These are phyloP conservation scores for Cyathus striatus DNA, from an alignment of 768 basidiomycete genomes.

Conservation along the genomic window DNA sequence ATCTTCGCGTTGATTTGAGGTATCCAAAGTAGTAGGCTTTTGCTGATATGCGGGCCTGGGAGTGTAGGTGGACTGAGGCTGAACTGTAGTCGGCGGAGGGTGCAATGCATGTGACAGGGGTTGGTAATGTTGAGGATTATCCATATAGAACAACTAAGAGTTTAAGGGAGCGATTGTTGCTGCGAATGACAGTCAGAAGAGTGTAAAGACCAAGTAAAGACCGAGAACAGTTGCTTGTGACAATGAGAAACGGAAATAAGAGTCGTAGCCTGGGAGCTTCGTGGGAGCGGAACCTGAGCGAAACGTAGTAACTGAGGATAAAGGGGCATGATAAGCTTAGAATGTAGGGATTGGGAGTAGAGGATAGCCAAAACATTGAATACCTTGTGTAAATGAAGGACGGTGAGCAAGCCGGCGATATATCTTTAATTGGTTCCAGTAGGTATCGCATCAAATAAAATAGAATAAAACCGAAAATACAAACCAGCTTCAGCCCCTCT, in stretches of 20 bases:
- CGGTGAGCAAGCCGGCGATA: slow-evolving; percentile 16
- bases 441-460: slow-evolving; percentile 25
- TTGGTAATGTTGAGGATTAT: slow-evolving; percentile 78
- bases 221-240: background rate
- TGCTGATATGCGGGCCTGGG: slow-evolving; percentile 18
- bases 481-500: slow-evolving; percentile 4
- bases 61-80: slow-evolving; percentile 14
- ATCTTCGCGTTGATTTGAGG: slow-evolving; percentile 29
- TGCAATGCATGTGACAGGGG: slow-evolving; percentile 76
- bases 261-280: background rate
- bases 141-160: slow-evolving; percentile 30
- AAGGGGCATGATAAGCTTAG: background rate
- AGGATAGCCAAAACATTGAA: too few species aligned
- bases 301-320: background rate
- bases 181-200: background rate
- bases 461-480: slow-evolving; percentile 16
- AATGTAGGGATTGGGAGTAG: slow-evolving; percentile 2
- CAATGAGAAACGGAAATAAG: background rate
- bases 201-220: too few species aligned
- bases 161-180: slow-evolving; percentile 1
- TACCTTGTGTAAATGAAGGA: too few species aligned
- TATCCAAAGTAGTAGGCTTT: slow-evolving; percentile 7
- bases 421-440: slow-evolving; percentile 26
- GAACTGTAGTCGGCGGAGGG: slow-evolving; percentile 39
- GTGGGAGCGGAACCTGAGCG: slow-evolving; percentile 1